A percentile compares a stretch with the other conserved stretches of the same genome.
These are phyloP conservation scores for Boehmeria nivea DNA, from an alignment of 306 rosid genomes.

Conservation along the genomic window DNA sequence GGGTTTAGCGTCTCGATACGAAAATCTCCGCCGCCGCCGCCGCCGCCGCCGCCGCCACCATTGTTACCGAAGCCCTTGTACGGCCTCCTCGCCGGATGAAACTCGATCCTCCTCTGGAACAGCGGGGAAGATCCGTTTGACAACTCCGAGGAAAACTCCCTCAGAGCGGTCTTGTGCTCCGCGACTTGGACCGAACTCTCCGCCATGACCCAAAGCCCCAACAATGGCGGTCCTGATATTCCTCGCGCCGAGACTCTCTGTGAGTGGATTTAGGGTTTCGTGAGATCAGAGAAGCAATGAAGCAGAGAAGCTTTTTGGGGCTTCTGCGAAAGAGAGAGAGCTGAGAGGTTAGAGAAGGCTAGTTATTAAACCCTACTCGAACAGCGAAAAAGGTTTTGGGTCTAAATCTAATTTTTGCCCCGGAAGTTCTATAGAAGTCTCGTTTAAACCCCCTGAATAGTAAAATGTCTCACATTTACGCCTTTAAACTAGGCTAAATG, in stretches of 20 bases:
- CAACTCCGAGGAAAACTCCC: slow-evolving; percentile 10
- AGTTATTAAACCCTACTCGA: neutral
- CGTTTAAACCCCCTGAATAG: no score
- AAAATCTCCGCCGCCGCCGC: slow-evolving; percentile 52
- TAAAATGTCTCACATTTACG: no score
- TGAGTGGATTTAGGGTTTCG: neutral
- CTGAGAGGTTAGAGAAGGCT: neutral
- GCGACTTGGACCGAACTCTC: slow-evolving; percentile 17
- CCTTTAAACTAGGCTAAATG: no score
- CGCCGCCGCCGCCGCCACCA: slow-evolving; percentile 26
- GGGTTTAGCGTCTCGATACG: slow-evolving; percentile 72
- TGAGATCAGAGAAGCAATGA: neutral
- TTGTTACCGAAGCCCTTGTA: slow-evolving; percentile 47
- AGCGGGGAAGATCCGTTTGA: slow-evolving; percentile 7
- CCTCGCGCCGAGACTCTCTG: neutral
- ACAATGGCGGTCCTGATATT: neutral
- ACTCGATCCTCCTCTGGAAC: slow-evolving; percentile 43
- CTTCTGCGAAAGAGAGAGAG: neutral
- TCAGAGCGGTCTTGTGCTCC: slow-evolving; percentile 5
- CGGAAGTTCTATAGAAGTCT: neutral
- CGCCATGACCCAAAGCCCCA: slow-evolving; percentile 22
- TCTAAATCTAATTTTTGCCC: neutral
- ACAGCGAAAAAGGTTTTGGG: neutral
- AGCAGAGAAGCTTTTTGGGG: neutral
- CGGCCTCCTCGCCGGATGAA: slow-evolving; percentile 44